These are phyloP conservation scores for Xylaria palmicola DNA, from an alignment of 495 filamentous ascomycete species.

Conservation along the genomic window DNA sequence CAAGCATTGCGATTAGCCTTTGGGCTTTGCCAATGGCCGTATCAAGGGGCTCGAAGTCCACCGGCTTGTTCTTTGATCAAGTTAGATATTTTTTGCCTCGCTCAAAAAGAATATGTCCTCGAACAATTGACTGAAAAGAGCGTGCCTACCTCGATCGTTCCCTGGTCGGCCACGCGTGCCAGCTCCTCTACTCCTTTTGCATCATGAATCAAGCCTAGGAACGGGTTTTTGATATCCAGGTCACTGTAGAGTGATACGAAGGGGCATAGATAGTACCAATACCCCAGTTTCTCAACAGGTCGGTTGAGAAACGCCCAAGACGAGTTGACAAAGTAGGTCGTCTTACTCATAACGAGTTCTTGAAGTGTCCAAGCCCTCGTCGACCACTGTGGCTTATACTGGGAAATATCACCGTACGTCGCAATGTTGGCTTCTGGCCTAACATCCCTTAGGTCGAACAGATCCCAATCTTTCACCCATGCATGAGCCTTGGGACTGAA, in stretches of 20 bases:
- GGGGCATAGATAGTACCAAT: constrained; percentile 40
- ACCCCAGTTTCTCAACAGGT: constrained; percentile 38
- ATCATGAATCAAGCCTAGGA: neutral
- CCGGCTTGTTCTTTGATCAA: neutral
- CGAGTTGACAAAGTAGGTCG: constrained; percentile 45
- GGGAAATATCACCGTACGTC: constrained; percentile 23
- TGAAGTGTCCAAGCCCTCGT: constrained; percentile 50
- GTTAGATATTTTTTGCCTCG: neutral
- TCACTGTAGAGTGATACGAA: constrained; percentile 36
- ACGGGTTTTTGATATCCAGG: constrained; percentile 23
- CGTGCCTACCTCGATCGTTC: neutral
- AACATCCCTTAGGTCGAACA: neutral
- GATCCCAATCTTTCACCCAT: neutral
- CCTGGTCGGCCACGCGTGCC: neutral
- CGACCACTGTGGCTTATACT: constrained; percentile 36
- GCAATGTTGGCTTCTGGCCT: constrained; percentile 18
- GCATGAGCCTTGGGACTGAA: neutral
- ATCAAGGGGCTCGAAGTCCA: neutral
- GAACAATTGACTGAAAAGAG: neutral
- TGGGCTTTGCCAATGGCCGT: constrained; percentile 14
- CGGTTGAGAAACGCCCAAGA: constrained; percentile 36
- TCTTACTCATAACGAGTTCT: constrained; percentile 49
- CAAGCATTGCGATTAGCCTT: constrained; percentile 33
- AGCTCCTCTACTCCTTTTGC: neutral
- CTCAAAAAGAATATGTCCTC: neutral